Conservation (phyloP, 2,329 filamentous ascomycete genomes). For the Ambrosiella xylebori region DNA sequence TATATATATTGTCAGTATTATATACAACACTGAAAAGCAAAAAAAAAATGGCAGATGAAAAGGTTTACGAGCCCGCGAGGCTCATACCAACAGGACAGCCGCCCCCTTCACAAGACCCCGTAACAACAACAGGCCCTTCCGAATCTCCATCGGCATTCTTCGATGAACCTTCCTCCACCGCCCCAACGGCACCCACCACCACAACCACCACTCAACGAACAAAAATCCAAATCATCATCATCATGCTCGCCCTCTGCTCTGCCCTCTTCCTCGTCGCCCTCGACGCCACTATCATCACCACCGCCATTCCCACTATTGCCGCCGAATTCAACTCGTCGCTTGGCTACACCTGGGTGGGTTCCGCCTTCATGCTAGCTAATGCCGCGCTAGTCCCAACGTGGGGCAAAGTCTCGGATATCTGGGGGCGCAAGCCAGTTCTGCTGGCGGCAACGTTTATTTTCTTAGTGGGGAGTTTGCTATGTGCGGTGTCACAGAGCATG, state of each 20-base stretch:
- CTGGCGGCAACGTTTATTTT: conserved; percentile 34
- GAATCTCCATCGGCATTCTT: too few species aligned
- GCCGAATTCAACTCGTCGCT: conserved; percentile 44
- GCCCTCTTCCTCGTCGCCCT: conserved; percentile 36
- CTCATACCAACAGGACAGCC: too few species aligned
- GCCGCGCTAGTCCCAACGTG: conserved; percentile 51
- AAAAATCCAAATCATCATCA: conserved; percentile 22
- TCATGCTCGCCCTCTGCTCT: conserved; percentile 26
- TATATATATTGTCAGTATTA: background rate
- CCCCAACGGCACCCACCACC: background rate
- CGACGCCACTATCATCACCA: conserved; percentile 47
- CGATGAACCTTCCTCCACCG: background rate
- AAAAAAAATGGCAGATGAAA: background rate
- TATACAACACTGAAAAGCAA: background rate
- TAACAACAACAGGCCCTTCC: too few species aligned
- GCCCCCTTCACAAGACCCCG: too few species aligned
- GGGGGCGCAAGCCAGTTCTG: conserved; percentile 38
- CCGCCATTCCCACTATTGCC: conserved; percentile 48
- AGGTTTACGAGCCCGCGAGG: background rate
- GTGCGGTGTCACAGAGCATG: conserved; percentile 32
- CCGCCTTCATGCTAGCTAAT: conserved; percentile 54
- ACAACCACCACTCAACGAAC: conserved; percentile 17
- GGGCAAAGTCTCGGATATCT: conserved; percentile 45
- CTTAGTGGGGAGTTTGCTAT: conserved; percentile 36
- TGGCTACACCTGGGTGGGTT: conserved; percentile 65